These are phyloP conservation scores for Effrenium voratum DNA, from an alignment of 73 alveolate genomes.

Conservation along the genomic window DNA sequence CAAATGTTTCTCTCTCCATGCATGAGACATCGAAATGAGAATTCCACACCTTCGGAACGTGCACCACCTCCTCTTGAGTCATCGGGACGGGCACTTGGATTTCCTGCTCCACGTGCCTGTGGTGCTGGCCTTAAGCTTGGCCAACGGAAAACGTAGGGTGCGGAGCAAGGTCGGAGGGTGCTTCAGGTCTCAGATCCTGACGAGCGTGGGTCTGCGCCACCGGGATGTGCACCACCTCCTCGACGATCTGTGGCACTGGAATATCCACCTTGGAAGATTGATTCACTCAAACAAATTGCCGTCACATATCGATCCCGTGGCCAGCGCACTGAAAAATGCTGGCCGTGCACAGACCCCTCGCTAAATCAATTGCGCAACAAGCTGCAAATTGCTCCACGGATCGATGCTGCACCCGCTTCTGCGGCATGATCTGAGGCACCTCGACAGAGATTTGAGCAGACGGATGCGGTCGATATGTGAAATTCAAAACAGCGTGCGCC, in stretches of 20 bases:
- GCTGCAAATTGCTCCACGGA: constrained; percentile 54
- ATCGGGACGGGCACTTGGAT: constrained; percentile 38
- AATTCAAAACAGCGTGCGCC: neutral
- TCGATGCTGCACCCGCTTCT: constrained; percentile 59
- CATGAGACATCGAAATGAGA: too few species aligned
- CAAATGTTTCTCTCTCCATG: too few species aligned
- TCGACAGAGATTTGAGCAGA: neutral
- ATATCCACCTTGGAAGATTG: constrained; percentile 38
- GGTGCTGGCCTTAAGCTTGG: too few species aligned
- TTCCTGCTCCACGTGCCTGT: too few species aligned
- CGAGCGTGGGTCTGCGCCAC: constrained; percentile 78
- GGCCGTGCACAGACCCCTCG: too few species aligned
- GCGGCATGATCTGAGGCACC: constrained; percentile 71
- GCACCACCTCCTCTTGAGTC: constrained; percentile 36
- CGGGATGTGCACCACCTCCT: constrained; percentile 67
- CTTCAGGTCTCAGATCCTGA: neutral
- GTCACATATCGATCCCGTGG: too few species aligned
- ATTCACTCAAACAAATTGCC: neutral
- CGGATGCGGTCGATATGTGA: neutral
- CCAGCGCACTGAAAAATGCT: too few species aligned
- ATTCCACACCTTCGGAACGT: constrained; percentile 26
- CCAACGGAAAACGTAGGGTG: too few species aligned
- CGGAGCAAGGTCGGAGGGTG: too few species aligned
- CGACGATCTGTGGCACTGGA: constrained; percentile 64
- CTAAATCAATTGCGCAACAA: too few species aligned